Evolutionary conservation across 495 filamentous ascomycete genomes (phyloP).

Genomic region (Aspergillus hancockii): DNA sequence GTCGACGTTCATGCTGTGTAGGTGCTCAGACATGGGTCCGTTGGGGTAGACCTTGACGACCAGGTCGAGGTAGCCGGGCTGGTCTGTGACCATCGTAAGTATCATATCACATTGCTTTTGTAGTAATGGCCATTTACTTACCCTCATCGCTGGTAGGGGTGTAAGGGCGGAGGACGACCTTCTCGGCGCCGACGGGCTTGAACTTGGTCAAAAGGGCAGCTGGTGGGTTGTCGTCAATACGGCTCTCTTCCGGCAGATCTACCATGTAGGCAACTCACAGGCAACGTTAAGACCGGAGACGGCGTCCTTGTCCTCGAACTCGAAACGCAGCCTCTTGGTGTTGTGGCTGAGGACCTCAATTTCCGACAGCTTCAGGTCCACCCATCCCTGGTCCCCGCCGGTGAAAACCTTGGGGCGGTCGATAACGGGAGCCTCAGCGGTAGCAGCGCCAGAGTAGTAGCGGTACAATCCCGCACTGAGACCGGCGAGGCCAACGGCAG

Average conservation of each 20-base stretch:
- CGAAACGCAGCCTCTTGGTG: conserved; percentile 84
- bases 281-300: conserved; percentile 79
- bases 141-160: conserved; percentile 88
- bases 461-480: conserved; percentile 45
- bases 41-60: conserved; percentile 87
- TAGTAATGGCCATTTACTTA: conserved; percentile 34
- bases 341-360: conserved; percentile 80
- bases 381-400: conserved; percentile 84
- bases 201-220: conserved; percentile 85
- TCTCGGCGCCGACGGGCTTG: conserved; percentile 73
- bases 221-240: conserved; percentile 29
- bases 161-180: conserved; percentile 86
- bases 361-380: conserved; percentile 76
- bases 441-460: conserved; percentile 36
- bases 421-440: conserved; percentile 38
- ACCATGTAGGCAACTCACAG: conserved; percentile 45
- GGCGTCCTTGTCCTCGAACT: conserved; percentile 77
- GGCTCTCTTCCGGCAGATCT: background rate
- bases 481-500: conserved; percentile 43
- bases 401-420: conserved; percentile 60
- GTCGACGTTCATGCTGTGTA: conserved; percentile 79
- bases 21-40: conserved; percentile 86
- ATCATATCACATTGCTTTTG: background rate
- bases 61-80: conserved; percentile 80
- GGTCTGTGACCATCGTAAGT: conserved; percentile 43